Percentiles rank a stretch among this genome's conserved stretches.
Conservation (phyloP, 2,329 filamentous ascomycete species). For the Sporothrix dimorphospora region DNA sequence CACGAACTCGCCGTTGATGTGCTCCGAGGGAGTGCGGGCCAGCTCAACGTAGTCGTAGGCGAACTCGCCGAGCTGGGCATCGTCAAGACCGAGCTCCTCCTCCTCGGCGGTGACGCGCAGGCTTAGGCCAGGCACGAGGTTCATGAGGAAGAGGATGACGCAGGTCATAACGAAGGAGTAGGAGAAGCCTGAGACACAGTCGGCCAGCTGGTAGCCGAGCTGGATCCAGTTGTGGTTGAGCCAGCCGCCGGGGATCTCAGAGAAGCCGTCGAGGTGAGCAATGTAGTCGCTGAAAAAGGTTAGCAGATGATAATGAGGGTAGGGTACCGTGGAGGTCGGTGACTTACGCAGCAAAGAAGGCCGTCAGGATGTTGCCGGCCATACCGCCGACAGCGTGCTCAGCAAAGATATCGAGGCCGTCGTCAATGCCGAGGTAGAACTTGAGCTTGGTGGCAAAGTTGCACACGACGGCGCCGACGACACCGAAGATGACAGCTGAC, state of each 20-base stretch:
- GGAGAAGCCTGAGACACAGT: conserved; percentile 72
- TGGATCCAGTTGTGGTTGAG: conserved; percentile 83
- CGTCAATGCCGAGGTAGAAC: conserved; percentile 78
- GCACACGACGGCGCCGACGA: conserved; percentile 74
- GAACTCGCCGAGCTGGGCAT: conserved; percentile 89
- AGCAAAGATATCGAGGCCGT: conserved; percentile 86
- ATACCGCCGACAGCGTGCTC: conserved; percentile 79
- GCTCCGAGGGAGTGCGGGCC: conserved; percentile 49
- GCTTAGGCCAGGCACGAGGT: conserved; percentile 73
- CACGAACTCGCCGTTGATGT: conserved; percentile 28
- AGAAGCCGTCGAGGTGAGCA: conserved; percentile 73
- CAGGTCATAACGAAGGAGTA: conserved; percentile 81
- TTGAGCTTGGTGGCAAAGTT: conserved; percentile 93
- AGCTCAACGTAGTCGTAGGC: conserved; percentile 95
- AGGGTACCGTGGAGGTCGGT: too few relatives aligned
- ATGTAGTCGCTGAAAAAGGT: conserved; percentile 63
- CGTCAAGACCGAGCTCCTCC: conserved; percentile 83
- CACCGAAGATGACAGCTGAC: conserved; percentile 79
- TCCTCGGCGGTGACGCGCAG: conserved; percentile 76
- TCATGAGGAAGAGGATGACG: conserved; percentile 78
- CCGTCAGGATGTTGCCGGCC: conserved; percentile 78
- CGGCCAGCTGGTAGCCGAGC: conserved; percentile 80
- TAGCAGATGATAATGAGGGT: background rate
- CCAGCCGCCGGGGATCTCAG: conserved; percentile 74
- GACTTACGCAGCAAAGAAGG: conserved; percentile 70